Evolutionary conservation across 2,329 filamentous ascomycete genomes (phyloP), one percentile per base, ranked within the genome.

Genomic region (Claviceps purpurea): DNA sequence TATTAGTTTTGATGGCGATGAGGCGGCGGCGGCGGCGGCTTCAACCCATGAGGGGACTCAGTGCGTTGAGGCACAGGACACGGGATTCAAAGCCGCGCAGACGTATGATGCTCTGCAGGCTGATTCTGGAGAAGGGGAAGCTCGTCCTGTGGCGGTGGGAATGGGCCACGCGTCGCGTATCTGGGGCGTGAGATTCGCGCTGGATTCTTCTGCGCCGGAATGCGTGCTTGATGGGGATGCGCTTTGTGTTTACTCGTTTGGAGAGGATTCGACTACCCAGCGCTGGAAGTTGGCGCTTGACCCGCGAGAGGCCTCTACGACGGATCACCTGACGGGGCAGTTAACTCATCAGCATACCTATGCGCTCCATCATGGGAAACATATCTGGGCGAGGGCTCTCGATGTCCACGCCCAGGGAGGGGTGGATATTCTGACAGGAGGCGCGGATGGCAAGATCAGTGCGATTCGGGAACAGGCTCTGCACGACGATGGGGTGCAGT

Each of bases 111-210:
- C 54, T 18, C 46, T 52, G 11, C 50, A 41, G 16, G 30, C 42
- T 6, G 45, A 53, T 5, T 50, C 53, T 5, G 30, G n/a, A 41
- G 52, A 50, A 14, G 56, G 56, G 1, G 54, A 57, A 14, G 57
- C 67, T 18, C 66, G 66, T 47, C 76, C 75, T 37, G 60, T 94
- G 14, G 86, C 87, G 0, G 79, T 82, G 45, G 82, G 77, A 2
- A 95, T 93, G 85, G 91, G 86, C 0, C 93, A 98, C 66, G 69
- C 78, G 3, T 95, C 91, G 7, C 80, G 93, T 53, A 95, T 98
- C 57, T 98, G 93, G 93, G 78, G 81, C 46, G 81, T 95, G 8
- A 76, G 78, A 51, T 93, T 96, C 5, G 44, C 57, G 68, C 44
- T 24, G 22, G 14, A 20, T 13, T 38, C 30, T 6, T 13, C 41